phyloP scores from a whole-genome alignment of 2,329 filamentous ascomycete genomes.

The Alternaria ethzedia region DNA sequence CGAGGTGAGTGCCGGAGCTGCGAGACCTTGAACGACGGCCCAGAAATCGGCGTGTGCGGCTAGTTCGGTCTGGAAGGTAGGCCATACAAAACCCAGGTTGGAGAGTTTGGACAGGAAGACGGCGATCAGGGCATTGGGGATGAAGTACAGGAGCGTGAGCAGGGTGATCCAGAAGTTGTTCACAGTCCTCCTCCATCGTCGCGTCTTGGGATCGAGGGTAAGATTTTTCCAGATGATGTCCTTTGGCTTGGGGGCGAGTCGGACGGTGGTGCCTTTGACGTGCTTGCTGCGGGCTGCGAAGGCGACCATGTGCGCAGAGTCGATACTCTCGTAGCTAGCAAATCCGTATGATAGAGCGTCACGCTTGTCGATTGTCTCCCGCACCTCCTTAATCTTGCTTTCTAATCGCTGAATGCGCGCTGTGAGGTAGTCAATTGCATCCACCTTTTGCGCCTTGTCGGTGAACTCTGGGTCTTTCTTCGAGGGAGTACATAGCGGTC shows the following conservation, averaged over 20 bases:
- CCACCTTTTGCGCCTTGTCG: constrained; percentile 75
- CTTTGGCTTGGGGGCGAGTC: constrained; percentile 81
- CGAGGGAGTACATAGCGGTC: constrained; percentile 80
- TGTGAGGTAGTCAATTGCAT: constrained; percentile 93
- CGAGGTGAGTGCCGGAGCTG: constrained; percentile 85
- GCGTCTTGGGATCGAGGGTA: constrained; percentile 69
- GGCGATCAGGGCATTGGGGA: constrained; percentile 91
- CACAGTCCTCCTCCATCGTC: constrained; percentile 74
- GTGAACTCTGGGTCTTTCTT: constrained; percentile 73
- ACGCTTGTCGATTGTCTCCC: constrained; percentile 81
- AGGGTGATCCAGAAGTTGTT: constrained; percentile 85
- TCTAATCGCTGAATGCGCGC: constrained; percentile 84
- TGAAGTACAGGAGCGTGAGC: constrained; percentile 85
- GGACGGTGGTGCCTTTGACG: constrained; percentile 77
- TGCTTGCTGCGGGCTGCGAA: constrained; percentile 81
- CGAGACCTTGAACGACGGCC: constrained; percentile 90
- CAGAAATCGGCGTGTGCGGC: constrained; percentile 69
- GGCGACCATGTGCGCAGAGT: constrained; percentile 86
- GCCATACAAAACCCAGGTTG: constrained; percentile 83
- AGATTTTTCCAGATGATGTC: constrained; percentile 98
- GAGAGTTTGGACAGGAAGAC: constrained; percentile 87
- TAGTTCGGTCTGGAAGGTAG: constrained; percentile 72
- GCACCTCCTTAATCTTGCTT: constrained; percentile 80
- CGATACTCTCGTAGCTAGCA: constrained; percentile 87
- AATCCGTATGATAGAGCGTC: constrained; percentile 93